Evolutionary conservation across 805 yeast species (phyloP).

Genomic region (Kodamaea fukazawae): DNA sequence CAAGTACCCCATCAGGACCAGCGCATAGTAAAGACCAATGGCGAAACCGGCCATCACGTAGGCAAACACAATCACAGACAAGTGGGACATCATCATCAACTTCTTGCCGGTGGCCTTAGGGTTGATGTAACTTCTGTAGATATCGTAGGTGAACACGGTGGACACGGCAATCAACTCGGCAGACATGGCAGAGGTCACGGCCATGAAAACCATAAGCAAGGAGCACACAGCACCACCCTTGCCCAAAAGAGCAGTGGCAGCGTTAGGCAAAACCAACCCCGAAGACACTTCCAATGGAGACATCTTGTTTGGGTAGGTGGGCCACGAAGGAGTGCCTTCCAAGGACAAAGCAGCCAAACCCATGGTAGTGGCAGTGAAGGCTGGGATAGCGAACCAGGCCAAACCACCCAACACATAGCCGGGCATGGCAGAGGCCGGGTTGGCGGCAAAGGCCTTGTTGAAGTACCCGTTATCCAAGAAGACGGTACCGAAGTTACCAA

Average conservation of each 20-base stretch:
- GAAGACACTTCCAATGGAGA: conserved; percentile 68
- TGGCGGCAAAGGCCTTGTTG: conserved; percentile 84
- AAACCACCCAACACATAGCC: conserved; percentile 88
- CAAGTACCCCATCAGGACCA: conserved; percentile 81
- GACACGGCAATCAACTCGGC: conserved; percentile 89
- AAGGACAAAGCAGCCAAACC: conserved; percentile 81
- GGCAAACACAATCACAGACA: conserved; percentile 55
- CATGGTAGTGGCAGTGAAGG: conserved; percentile 76
- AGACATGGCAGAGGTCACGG: conserved; percentile 88
- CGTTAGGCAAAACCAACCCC: conserved; percentile 76
- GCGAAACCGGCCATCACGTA: conserved; percentile 78
- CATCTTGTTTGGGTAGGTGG: conserved; percentile 71
- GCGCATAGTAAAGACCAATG: conserved; percentile 77
- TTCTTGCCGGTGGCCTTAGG: conserved; percentile 75
- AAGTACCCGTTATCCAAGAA: conserved; percentile 85
- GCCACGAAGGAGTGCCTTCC: conserved; percentile 68
- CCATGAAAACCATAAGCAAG: conserved; percentile 79
- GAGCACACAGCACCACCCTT: conserved; percentile 86
- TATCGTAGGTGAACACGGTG: conserved; percentile 80
- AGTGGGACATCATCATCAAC: conserved; percentile 67
- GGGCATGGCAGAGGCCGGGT: conserved; percentile 80
- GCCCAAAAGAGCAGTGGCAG: conserved; percentile 83
- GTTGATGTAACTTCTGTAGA: conserved; percentile 76
- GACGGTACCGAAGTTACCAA: conserved; percentile 88
- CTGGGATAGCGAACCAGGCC: conserved; percentile 90